A percentile compares a stretch with the other conserved stretches of the same genome.
Conservation (phyloP, 768 basidiomycete genomes). For the Amanita inopinata region DNA sequence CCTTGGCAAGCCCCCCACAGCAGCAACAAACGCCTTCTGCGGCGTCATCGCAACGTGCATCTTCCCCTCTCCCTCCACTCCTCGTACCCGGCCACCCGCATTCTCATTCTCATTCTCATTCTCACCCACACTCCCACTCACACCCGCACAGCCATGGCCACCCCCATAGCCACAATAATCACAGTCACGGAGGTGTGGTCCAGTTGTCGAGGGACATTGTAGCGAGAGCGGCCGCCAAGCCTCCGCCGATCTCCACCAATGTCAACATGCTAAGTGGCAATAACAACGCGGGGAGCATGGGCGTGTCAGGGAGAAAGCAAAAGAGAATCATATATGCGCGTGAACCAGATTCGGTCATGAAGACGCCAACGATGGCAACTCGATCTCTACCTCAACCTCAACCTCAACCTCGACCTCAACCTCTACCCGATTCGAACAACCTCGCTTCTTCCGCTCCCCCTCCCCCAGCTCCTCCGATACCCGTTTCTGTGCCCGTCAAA, state of each 20-base stretch:
- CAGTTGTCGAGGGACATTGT: conserved; percentile 4
- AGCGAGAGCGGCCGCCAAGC: conserved; percentile 1
- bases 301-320: conserved; percentile 2
- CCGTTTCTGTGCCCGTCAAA: too few relatives aligned
- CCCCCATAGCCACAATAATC: too few relatives aligned
- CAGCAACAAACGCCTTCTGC: neutral
- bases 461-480: too few relatives aligned
- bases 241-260: conserved; percentile 1
- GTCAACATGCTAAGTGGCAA: neutral
- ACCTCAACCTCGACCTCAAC: too few relatives aligned
- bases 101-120: neutral
- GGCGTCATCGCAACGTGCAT: neutral
- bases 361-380: too few relatives aligned
- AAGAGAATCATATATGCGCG: too few relatives aligned
- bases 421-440: too few relatives aligned
- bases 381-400: too few relatives aligned
- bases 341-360: too few relatives aligned
- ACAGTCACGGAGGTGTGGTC: neutral
- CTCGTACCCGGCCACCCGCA: neutral
- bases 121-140: neutral
- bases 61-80: neutral
- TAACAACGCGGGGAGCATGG: neutral
- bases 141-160: neutral
- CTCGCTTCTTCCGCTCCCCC: too few relatives aligned
- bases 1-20: too few relatives aligned